Base-by-base conservation (phyloP, 2,329 filamentous ascomycete species). In the Chrysoporthe austroafricana region DNA sequence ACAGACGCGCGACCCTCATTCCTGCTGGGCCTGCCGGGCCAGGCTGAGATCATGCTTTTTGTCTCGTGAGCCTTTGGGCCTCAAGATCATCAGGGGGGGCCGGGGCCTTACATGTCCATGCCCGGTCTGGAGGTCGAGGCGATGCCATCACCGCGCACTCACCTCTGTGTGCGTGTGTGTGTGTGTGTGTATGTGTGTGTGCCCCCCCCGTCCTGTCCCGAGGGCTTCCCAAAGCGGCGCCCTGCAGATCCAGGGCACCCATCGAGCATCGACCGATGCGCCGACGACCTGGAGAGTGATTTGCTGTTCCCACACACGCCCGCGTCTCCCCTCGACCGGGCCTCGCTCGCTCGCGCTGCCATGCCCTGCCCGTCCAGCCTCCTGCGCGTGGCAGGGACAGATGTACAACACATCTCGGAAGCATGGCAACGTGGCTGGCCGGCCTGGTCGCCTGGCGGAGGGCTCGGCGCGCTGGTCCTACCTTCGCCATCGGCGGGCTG, bases 141-240 rank as follows among this genome's bases (percentile, higher is more conserved):
- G 21, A 32, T 48, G 44, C 18, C 18, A n/a, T 48, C 16, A n/a
- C 32, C 13, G 32, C 21, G 50, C 32, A 21, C 39, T n/a, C 26
- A 26, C 26, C 26, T 26, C 26, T 26, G 26, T 26, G 26, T 2
- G 26, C 26, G 26, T 26, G 26, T 2, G 26, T 26, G 26, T 26
- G 26, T 26, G 26, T 26, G 26, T 26, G 2, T 26, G 26, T 26
- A 0, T 26, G 26, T 26, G 43, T 46, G 43, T 32, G 52, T n/a
- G n/a, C n/a, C 14, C 32, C 21, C 13, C 9, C 14, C 21, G 9
- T 65, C 62, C 18, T 43, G 36, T 48, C 32, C 36, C 44, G 60
- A 60, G 57, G 52, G 36, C 54, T 63, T 66, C 67, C 64, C 60
- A 63, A 66, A 63, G n/a, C 36, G 64, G 67, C 54, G 59, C 18